Evolutionary conservation across 2,329 filamentous ascomycete species (phyloP), one percentile per base, ranked within the genome.

Genomic region (Colletotrichum lini): DNA sequence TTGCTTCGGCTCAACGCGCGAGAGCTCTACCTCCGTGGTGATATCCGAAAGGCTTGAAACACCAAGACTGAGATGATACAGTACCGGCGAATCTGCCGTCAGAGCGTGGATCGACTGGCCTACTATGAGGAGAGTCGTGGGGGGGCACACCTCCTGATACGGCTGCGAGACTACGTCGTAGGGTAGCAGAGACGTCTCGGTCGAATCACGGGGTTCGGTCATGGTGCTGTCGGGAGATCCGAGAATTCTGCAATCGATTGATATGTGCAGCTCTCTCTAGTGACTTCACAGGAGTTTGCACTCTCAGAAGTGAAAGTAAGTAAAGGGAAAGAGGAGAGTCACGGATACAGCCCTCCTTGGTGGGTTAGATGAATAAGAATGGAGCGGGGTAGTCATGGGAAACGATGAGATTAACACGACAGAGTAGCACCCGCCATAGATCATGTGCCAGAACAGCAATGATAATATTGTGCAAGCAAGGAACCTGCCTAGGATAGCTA

Each of bases 101-200:
- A 66, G 54, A 10, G n/a, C 63, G 12, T 66, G 63, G 53, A 66
- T 66, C 42, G 54, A 66, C 21, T 66, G 63, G 16, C 26, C 30
- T 2, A 16, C 45, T 35, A 66, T 56, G 21, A 66, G 12, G 2
- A 66, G 63, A 10, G 63, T 66, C 30, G 54, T 60, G 1, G 63
- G 63, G 38, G 44, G 63, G 44, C 53, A 66, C 6, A 66, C 35
- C 23, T 66, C 63, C 18, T 66, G 44, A 38, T 56, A 56, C 38
- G 63, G 54, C 63, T 44, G 35, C 12, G 54, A 52, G 16, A 47
- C 13, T n/a, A 23, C 54, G 26, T 66, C 54, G 9, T 66, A 66
- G 30, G 63, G 45, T 44, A 45, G 63, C 47, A 38, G 63, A 35
- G 45, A 38, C 5, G 56, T 35, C 12, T 59, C 38, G 5, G 35